Conservation (phyloP, 371 early-diverging fungal species). For the Apophysomyces sp. region DNA sequence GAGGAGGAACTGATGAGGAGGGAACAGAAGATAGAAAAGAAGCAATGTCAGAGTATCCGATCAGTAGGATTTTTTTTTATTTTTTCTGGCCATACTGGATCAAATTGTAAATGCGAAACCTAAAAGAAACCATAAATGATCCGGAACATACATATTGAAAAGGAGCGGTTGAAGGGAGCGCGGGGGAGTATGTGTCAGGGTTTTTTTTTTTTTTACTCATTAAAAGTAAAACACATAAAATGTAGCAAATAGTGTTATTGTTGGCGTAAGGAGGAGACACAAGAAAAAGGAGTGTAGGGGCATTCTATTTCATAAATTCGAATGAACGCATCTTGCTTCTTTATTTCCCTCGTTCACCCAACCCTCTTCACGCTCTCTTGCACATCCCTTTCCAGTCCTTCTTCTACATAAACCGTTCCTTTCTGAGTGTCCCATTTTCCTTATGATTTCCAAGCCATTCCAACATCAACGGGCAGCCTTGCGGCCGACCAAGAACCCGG, state of each 20-base stretch:
- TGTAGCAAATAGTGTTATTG: neutral
- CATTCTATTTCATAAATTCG: neutral
- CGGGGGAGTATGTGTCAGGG: no score
- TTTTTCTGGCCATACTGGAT: no score
- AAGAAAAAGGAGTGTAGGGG: conserved; percentile 3
- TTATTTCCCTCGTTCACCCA: neutral
- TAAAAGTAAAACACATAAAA: no score
- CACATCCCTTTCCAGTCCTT: conserved; percentile 1
- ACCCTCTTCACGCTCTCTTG: conserved; percentile 5
- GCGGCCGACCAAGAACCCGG: conserved; percentile 11
- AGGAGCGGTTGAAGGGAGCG: no score
- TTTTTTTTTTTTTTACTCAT: no score
- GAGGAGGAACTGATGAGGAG: no score
- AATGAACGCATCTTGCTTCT: neutral
- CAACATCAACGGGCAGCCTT: conserved; percentile 14
- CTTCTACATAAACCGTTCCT: neutral
- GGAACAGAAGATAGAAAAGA: no score
- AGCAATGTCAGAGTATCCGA: no score
- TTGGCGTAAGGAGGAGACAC: conserved; percentile 3
- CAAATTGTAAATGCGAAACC: no score
- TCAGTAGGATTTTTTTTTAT: no score
- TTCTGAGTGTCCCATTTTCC: neutral
- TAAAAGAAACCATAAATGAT: no score
- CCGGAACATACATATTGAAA: no score
- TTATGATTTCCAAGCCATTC: neutral